Conservation (phyloP, 2,329 filamentous ascomycete species). For the Lachnellula occidentalis region DNA sequence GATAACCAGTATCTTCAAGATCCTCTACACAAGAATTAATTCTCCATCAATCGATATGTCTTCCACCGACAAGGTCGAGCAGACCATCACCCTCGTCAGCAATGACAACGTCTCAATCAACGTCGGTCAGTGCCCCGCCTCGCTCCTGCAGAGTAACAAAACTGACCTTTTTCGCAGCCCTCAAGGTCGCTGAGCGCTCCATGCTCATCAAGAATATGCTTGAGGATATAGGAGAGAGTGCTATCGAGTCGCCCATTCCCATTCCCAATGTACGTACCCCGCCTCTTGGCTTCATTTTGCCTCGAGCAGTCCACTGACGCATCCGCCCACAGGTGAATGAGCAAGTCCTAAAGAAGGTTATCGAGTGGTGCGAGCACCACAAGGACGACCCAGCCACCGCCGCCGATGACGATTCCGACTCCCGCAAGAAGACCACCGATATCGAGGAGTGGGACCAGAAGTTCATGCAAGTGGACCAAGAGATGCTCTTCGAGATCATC, state of each 20-base stretch:
- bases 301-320: constrained; percentile 9
- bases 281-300: background rate
- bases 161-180: constrained; percentile 49
- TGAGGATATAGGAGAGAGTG: constrained; percentile 73
- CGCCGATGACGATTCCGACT: constrained; percentile 86
- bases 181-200: constrained; percentile 81
- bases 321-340: constrained; percentile 66
- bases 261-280: constrained; percentile 66
- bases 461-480: constrained; percentile 99
- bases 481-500: constrained; percentile 99
- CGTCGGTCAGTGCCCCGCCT: constrained; percentile 40
- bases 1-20: background rate
- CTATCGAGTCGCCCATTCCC: constrained; percentile 55
- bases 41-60: constrained; percentile 28
- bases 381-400: constrained; percentile 77
- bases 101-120: constrained; percentile 44
- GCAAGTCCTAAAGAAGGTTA: constrained; percentile 87
- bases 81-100: constrained; percentile 40
- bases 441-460: constrained; percentile 99
- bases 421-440: constrained; percentile 95
- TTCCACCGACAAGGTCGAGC: constrained; percentile 21
- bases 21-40: background rate
- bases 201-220: constrained; percentile 98
- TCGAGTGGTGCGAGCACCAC: constrained; percentile 98
- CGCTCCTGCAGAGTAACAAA: constrained; percentile 1